Evolutionary conservation across 805 yeast species (phyloP).

Genomic region (Cyberlindnera meyerae): DNA sequence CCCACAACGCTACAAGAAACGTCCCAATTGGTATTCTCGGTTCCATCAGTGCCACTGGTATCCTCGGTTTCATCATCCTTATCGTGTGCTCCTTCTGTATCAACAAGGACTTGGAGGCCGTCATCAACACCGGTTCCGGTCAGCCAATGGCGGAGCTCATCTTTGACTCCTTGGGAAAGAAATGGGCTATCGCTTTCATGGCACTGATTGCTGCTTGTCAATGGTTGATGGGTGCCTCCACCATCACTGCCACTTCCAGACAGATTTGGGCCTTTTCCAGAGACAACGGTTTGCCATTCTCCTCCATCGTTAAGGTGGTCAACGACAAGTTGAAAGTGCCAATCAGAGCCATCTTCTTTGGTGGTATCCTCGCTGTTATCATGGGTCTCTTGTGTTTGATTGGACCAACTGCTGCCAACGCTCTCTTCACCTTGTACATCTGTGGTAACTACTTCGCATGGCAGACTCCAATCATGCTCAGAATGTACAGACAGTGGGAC

Average conservation of each 20-base stretch:
- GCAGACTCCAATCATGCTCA: conserved; percentile 54
- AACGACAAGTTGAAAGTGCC: conserved; percentile 53
- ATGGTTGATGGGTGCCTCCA: conserved; percentile 62
- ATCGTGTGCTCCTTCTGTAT: conserved; percentile 52
- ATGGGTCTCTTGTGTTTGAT: conserved; percentile 57
- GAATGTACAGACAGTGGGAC: conserved; percentile 37
- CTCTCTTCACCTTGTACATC: conserved; percentile 61
- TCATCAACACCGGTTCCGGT: conserved; percentile 37
- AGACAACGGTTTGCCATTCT: conserved; percentile 67
- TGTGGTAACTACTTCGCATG: conserved; percentile 62
- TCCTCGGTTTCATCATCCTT: conserved; percentile 52
- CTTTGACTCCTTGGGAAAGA: conserved; percentile 54
- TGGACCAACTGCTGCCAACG: conserved; percentile 56
- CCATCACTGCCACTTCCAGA: conserved; percentile 59
- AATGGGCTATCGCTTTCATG: conserved; percentile 65
- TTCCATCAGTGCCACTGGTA: conserved; percentile 50
- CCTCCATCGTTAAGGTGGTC: conserved; percentile 48
- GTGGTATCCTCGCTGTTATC: conserved; percentile 42
- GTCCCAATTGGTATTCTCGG: conserved; percentile 63
- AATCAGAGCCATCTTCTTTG: conserved; percentile 53
- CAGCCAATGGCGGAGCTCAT: conserved; percentile 62
- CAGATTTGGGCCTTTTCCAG: conserved; percentile 75
- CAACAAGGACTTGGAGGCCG: conserved; percentile 28
- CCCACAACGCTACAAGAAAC: conserved; percentile 51
- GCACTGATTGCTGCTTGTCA: conserved; percentile 52